Evolutionary conservation across 148 eudicot genomes (phyloP).

Genomic region (Camellia lanceoleosa): DNA sequence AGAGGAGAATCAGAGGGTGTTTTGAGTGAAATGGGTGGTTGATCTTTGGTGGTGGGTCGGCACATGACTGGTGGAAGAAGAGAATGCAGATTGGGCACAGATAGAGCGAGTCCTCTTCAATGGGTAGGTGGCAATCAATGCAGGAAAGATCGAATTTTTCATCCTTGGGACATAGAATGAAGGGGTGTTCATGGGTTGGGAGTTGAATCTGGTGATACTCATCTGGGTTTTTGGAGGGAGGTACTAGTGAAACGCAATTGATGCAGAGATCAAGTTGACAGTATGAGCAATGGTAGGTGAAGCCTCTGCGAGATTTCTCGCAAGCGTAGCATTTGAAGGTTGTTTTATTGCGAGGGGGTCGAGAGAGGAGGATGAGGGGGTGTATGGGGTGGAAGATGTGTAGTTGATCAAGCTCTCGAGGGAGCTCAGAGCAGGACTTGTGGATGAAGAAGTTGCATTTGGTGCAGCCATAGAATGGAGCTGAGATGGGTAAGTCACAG

Average conservation of each 20-base stretch:
- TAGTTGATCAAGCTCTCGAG: background rate
- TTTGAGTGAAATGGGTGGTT: background rate
- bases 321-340: background rate
- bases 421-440: background rate
- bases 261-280: background rate
- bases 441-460: background rate
- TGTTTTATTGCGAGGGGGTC: background rate
- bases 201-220: background rate
- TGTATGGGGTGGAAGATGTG: background rate
- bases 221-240: background rate
- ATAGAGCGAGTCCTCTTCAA: background rate
- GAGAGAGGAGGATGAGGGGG: background rate
- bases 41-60: background rate
- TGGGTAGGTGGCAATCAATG: background rate
- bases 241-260: background rate
- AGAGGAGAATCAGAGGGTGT: background rate
- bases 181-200: background rate
- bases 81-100: background rate
- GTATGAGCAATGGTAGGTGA: background rate
- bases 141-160: background rate
- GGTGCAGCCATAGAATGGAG: background rate
- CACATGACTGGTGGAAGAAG: background rate
- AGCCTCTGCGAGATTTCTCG: background rate
- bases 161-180: background rate
- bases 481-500: background rate